A percentile compares a stretch with the other conserved stretches of the same genome.
Evolutionary conservation across 1,139 yeast genomes (phyloP).

Genomic region (Candida pseudocylindracea): DNA sequence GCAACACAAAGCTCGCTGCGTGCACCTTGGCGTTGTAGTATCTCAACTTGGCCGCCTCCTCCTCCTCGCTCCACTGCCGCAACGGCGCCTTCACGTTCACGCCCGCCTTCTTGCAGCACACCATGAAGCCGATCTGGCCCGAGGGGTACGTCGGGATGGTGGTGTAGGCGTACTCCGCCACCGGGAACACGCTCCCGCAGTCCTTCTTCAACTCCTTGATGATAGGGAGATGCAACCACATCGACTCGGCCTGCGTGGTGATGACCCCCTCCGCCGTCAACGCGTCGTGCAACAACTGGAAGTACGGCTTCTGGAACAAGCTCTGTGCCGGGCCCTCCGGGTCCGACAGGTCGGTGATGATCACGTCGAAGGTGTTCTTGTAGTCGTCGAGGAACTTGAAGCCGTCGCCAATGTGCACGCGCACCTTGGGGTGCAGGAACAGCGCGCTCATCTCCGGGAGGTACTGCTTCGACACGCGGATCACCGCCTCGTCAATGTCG

Average conservation of each 20-base stretch:
- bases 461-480: conserved; percentile 58
- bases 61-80: conserved; percentile 39
- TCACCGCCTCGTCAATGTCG: conserved; percentile 85
- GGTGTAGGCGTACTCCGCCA: conserved; percentile 71
- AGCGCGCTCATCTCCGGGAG: conserved; percentile 71
- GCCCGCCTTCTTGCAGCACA: conserved; percentile 52
- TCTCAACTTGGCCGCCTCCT: conserved; percentile 41
- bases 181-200: conserved; percentile 66
- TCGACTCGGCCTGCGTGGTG: conserved; percentile 79
- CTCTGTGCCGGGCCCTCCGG: conserved; percentile 95
- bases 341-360: conserved; percentile 85
- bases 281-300: conserved; percentile 56
- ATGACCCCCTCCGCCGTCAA: conserved; percentile 75
- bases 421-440: conserved; percentile 62
- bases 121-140: conserved; percentile 90
- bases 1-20: conserved; percentile 69
- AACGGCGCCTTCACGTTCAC: conserved; percentile 45
- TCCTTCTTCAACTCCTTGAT: conserved; percentile 55
- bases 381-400: conserved; percentile 71
- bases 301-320: conserved; percentile 72
- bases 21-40: conserved; percentile 70
- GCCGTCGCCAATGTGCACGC: conserved; percentile 75
- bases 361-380: conserved; percentile 58
- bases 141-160: conserved; percentile 88
- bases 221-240: conserved; percentile 71